Evolutionary conservation across 495 filamentous ascomycete species (phyloP).

Genomic region (Neurospora sp.): DNA sequence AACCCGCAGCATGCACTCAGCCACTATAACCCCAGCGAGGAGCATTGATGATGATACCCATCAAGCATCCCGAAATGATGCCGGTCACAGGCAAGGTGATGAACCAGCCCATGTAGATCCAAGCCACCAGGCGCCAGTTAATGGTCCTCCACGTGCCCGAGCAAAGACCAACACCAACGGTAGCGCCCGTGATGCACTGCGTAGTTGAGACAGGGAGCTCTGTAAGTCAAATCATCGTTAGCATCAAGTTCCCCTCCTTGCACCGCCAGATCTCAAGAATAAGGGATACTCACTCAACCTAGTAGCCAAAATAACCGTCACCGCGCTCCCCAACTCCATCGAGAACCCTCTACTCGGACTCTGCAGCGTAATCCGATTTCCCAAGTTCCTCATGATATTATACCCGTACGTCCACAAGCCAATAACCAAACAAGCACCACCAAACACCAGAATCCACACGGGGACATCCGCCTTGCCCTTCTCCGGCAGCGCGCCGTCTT

Average conservation of each 20-base stretch:
- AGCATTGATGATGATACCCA: conserved; percentile 48
- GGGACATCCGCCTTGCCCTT: conserved; percentile 49
- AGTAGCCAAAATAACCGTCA: conserved; percentile 58
- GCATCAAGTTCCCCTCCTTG: not conserved
- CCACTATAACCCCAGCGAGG: conserved; percentile 23
- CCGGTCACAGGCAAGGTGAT: conserved; percentile 47
- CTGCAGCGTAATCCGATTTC: conserved; percentile 59
- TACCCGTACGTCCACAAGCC: conserved; percentile 65
- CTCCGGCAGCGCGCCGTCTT: conserved; percentile 31
- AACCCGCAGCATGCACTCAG: not conserved
- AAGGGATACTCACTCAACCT: conserved; percentile 31
- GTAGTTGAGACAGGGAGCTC: conserved; percentile 49
- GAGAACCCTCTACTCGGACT: conserved; percentile 58
- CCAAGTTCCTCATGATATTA: conserved; percentile 59
- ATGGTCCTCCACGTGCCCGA: conserved; percentile 45
- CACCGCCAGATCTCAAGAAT: not conserved
- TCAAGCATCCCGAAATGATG: conserved; percentile 44
- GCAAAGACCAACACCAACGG: conserved; percentile 52
- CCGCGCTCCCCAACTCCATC: conserved; percentile 58
- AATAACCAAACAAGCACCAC: conserved; percentile 44
- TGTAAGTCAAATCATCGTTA: conserved; percentile 1
- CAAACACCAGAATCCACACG: conserved; percentile 55
- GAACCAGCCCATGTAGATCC: conserved; percentile 49
- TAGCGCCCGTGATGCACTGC: conserved; percentile 51
- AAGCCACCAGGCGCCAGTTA: conserved; percentile 50